Conservation (phyloP, 139 green algal species). For the Micromonas pusilla region DNA sequence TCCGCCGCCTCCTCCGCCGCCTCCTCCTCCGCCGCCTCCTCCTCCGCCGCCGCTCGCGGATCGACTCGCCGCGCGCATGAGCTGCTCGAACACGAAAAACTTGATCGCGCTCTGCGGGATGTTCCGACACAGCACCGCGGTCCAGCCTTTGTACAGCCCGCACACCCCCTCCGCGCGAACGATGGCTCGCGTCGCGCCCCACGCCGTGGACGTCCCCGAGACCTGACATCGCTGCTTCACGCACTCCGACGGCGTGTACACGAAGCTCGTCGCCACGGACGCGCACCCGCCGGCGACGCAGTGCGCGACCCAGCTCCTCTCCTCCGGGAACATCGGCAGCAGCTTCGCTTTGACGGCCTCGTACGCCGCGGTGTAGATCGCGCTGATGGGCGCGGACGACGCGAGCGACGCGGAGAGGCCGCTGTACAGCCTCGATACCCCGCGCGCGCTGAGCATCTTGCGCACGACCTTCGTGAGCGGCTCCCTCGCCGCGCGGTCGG, state of each 20-base stretch:
- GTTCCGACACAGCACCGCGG: constrained; percentile 36
- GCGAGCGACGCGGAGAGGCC: constrained; percentile 39
- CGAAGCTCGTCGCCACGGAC: constrained; percentile 45
- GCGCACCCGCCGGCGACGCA: constrained; percentile 40
- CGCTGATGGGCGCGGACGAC: constrained; percentile 46
- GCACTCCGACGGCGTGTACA: constrained; percentile 50
- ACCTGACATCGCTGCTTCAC: constrained; percentile 49
- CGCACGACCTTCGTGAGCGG: not conserved
- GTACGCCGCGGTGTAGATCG: constrained; percentile 51
- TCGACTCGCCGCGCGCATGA: not conserved
- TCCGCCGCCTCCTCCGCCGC: not conserved
- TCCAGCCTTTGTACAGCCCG: constrained; percentile 41
- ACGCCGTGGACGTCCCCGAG: constrained; percentile 23
- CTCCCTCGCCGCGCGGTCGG: not conserved
- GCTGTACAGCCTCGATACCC: constrained; percentile 38
- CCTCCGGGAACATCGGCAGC: constrained; percentile 25
- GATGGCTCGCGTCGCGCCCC: constrained; percentile 12
- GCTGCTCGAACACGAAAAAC: constrained; percentile 39
- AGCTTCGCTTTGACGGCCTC: constrained; percentile 44
- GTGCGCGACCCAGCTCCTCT: constrained; percentile 39
- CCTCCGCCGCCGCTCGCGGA: not conserved
- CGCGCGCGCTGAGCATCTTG: not conserved
- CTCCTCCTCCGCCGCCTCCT: not conserved
- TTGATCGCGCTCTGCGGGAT: not conserved
- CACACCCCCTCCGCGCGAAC: constrained; percentile 32